A percentile compares a stretch with the other conserved stretches of the same genome.
These are phyloP conservation scores for Rosa chinensis DNA, from an alignment of 306 rosid species.

Conservation along the genomic window DNA sequence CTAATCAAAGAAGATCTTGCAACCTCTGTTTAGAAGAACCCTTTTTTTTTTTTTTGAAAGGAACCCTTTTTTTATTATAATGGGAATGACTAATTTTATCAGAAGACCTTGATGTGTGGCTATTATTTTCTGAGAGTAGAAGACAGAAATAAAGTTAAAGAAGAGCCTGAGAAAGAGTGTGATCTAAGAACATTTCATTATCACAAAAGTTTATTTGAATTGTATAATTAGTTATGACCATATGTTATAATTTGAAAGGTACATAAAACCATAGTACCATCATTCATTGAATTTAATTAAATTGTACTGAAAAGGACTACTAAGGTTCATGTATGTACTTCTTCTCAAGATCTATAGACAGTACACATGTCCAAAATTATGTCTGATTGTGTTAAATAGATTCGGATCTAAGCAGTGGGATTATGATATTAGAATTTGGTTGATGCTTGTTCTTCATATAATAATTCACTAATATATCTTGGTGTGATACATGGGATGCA, in stretches of 20 bases:
- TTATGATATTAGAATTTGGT: neutral
- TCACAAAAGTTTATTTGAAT: neutral
- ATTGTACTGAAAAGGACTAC: conserved; percentile 5
- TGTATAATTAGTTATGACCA: neutral
- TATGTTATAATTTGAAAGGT: neutral
- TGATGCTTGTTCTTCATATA: neutral
- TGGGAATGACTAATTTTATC: neutral
- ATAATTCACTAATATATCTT: neutral
- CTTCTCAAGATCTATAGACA: neutral
- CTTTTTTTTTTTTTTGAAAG: neutral
- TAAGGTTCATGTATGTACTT: neutral
- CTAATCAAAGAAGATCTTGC: neutral
- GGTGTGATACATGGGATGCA: too few species aligned
- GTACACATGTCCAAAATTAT: neutral
- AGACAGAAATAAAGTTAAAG: neutral
- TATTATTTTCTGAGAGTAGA: neutral
- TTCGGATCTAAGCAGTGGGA: neutral
- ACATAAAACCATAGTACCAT: neutral
- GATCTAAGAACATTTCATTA: neutral
- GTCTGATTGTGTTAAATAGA: conserved; percentile 17
- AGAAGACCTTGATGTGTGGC: neutral
- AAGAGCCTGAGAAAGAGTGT: neutral
- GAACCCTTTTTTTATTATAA: neutral
- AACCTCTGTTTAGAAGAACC: neutral
- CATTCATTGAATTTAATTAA: neutral